These are phyloP conservation scores for Theileria orientalis DNA, from an alignment of 169 alveolate species.

Conservation along the genomic window DNA sequence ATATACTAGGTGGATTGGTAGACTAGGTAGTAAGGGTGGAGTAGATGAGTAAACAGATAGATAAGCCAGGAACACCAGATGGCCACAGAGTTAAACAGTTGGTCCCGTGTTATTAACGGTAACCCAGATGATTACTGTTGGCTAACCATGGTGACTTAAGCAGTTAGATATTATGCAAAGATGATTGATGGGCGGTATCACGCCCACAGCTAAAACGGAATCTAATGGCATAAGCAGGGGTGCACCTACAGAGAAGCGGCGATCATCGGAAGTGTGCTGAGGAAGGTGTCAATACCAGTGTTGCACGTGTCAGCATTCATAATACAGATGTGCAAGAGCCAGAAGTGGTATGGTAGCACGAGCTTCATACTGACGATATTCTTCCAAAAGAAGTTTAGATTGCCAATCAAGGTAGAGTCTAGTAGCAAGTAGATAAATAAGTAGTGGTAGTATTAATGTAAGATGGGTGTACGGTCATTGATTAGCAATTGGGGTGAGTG, in stretches of 20 bases:
- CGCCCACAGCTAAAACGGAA: no score
- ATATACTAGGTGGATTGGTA: no score
- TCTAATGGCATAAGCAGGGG: constrained; percentile 49
- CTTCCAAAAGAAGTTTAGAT: constrained; percentile 88
- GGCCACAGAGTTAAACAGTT: no score
- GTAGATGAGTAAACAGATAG: no score
- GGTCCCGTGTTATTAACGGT: no score
- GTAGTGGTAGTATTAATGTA: constrained; percentile 35
- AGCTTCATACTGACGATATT: constrained; percentile 87
- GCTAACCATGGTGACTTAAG: no score
- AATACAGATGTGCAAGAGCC: constrained; percentile 84
- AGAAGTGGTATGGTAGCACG: constrained; percentile 83
- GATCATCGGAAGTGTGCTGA: constrained; percentile 89
- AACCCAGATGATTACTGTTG: no score
- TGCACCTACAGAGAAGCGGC: constrained; percentile 92
- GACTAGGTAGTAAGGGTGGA: no score
- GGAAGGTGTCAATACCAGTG: constrained; percentile 88
- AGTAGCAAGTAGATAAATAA: constrained; percentile 5
- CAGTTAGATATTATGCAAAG: no score
- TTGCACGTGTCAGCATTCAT: constrained; percentile 91
- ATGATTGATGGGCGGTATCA: no score
- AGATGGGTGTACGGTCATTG: no score
- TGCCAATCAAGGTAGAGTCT: constrained; percentile 86
- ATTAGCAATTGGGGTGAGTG: background rate
- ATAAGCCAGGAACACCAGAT: no score